These are phyloP conservation scores for Acacia concinna DNA, from an alignment of 331 rosid species.

Conservation along the genomic window DNA sequence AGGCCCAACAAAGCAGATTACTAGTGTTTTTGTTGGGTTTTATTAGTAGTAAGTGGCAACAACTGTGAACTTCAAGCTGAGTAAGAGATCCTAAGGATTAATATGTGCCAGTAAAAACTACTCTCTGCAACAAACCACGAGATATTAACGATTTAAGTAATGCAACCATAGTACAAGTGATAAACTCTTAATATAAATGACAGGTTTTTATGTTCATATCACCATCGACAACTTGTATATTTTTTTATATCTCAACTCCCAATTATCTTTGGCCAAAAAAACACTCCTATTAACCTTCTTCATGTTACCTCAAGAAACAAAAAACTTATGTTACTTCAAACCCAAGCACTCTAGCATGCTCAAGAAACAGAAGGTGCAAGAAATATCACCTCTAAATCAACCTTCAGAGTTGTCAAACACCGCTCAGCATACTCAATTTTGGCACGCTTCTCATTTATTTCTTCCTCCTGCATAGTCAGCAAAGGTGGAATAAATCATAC, in stretches of 20 bases:
- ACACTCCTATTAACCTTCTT: not conserved
- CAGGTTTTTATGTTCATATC: not conserved
- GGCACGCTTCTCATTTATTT: constrained; percentile 67
- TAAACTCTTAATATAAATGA: not conserved
- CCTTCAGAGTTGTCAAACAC: constrained; percentile 71
- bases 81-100: not conserved
- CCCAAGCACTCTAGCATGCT: not conserved
- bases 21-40: not conserved
- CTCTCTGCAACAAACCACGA: not conserved
- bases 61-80: not conserved
- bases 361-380: not conserved
- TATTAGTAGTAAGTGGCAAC: not conserved
- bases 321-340: not conserved
- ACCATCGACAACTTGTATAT: not conserved
- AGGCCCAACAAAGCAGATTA: not conserved
- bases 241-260: not conserved
- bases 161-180: not conserved
- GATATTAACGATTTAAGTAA: not conserved
- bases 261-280: not conserved
- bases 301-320: not conserved
- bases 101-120: not conserved
- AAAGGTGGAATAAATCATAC: constrained; percentile 20
- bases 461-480: constrained; percentile 67
- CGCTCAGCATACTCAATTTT: constrained; percentile 78
- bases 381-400: constrained; percentile 77